Evolutionary conservation across 768 basidiomycete species (phyloP).

Genomic region (Hericium erinaceus): DNA sequence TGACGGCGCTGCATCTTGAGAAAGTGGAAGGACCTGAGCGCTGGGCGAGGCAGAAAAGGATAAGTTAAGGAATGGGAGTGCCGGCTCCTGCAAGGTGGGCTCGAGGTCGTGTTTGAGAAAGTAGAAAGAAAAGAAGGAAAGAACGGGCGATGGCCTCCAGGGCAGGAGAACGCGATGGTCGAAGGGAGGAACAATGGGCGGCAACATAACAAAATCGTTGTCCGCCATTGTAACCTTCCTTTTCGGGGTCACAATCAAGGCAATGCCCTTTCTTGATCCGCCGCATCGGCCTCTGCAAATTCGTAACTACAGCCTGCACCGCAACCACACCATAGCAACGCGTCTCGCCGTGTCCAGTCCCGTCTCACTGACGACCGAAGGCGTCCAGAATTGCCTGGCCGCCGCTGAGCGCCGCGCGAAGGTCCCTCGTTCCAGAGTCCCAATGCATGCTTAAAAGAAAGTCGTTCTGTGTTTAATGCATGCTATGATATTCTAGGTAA

Average conservation of each 20-base stretch:
- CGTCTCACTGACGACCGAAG: background rate
- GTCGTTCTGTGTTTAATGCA: no score
- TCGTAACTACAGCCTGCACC: no score
- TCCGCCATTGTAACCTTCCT: background rate
- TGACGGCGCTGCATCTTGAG: slow-evolving; percentile 20
- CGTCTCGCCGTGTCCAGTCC: background rate
- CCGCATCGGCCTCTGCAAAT: no score
- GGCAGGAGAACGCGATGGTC: background rate
- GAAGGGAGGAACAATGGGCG: background rate
- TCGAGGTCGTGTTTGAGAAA: slow-evolving; percentile 14
- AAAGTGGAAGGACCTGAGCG: slow-evolving; percentile 3
- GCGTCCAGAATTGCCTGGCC: no score
- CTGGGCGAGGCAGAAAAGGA: slow-evolving; percentile 7
- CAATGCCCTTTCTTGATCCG: no score
- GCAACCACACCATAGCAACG: no score
- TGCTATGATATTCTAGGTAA: background rate
- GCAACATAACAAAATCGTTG: background rate
- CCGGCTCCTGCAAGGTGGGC: slow-evolving; percentile 27
- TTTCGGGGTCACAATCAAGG: no score
- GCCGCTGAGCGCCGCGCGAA: no score
- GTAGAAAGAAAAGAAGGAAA: slow-evolving; percentile 8
- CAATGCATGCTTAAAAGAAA: no score
- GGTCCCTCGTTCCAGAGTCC: no score
- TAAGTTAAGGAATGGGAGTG: slow-evolving; percentile 23
- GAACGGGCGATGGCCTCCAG: background rate